Evolutionary conservation across 306 rosid genomes (phyloP).

Genomic region (Castanea mollissima): DNA sequence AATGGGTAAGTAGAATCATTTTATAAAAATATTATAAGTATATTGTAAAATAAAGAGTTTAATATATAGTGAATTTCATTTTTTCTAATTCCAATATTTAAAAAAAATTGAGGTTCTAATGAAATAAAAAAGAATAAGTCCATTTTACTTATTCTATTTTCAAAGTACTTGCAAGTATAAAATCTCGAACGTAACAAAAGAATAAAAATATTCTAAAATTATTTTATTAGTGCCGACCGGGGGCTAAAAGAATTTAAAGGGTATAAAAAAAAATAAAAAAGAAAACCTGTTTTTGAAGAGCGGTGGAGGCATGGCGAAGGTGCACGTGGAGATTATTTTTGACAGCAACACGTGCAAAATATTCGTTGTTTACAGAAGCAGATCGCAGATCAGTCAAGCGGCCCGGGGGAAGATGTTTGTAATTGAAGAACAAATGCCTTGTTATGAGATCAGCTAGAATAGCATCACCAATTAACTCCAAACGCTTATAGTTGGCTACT

Average conservation of each 20-base stretch:
- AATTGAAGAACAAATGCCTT: constrained; percentile 85
- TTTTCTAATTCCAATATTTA: too few relatives aligned
- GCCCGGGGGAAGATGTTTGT: constrained; percentile 90
- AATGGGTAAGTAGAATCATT: too few relatives aligned
- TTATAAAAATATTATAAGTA: too few relatives aligned
- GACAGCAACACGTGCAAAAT: constrained; percentile 98
- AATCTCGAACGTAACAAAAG: too few relatives aligned
- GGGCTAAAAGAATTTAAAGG: background rate
- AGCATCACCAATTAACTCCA: constrained; percentile 98
- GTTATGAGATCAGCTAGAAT: constrained; percentile 94
- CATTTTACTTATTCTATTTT: too few relatives aligned
- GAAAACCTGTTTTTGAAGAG: constrained; percentile 88
- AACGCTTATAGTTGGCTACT: constrained; percentile 88
- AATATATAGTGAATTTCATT: too few relatives aligned
- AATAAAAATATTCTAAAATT: too few relatives aligned
- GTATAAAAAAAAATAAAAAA: background rate
- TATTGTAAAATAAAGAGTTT: too few relatives aligned
- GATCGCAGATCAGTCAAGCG: constrained; percentile 93
- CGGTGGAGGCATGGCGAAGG: constrained; percentile 91
- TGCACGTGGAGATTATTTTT: constrained; percentile 82
- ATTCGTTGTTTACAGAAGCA: constrained; percentile 98
- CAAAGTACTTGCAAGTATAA: too few relatives aligned
- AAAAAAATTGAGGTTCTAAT: too few relatives aligned
- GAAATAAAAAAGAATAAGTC: too few relatives aligned
- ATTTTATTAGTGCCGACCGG: too few relatives aligned